Evolutionary conservation across 2,329 filamentous ascomycete genomes (phyloP), one percentile per base, ranked within the genome.

Genomic region (Clonostachys rosea): DNA sequence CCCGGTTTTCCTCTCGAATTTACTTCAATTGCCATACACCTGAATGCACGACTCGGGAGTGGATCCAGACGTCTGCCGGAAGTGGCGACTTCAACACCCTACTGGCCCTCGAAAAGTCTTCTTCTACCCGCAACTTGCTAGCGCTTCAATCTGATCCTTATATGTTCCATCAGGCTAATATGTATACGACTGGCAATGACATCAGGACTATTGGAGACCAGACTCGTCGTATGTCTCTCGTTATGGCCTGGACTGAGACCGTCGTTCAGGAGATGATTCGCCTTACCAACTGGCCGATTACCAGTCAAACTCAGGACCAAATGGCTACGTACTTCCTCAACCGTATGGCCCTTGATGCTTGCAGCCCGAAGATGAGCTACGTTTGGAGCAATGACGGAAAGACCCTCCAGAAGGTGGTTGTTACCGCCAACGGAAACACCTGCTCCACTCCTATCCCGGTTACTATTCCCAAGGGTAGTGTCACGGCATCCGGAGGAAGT

Each of bases 141-240:
- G 74, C 71, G 12, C 68, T 84, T 6, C 73, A 75, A 51, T 74
- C 73, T 51, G 79, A 80, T 44, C 65, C 70, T 24, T 81, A 52
- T 43, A 83, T 83, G 79, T 82, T 84, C 68, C 81, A 85, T 60
- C 80, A 84, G 63, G 78, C 79, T 47, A 84, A 85, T 57, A 56
- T 79, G 50, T 74, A 79, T 47, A 71, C 75, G 42, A 64, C 65
- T 4, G 78, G 76, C 46, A 68, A 73, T 44, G 60, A 62, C 3
- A 56, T 61, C 3, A 71, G 73, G 43, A 74, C 69, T 10, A 65
- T 81, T 44, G 78, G 79, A 48, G 67, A 70, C n/a, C 63, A 71
- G 12, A 60, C 62, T 2, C 68, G 63, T 4, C 65, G 73, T 51
- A 66, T 74, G 48, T 79, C 77, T 2, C 69, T 83, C 16, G 67